These are phyloP conservation scores for Mucor plumbeus DNA, from an alignment of 371 early-diverging fungal species.

Conservation along the genomic window DNA sequence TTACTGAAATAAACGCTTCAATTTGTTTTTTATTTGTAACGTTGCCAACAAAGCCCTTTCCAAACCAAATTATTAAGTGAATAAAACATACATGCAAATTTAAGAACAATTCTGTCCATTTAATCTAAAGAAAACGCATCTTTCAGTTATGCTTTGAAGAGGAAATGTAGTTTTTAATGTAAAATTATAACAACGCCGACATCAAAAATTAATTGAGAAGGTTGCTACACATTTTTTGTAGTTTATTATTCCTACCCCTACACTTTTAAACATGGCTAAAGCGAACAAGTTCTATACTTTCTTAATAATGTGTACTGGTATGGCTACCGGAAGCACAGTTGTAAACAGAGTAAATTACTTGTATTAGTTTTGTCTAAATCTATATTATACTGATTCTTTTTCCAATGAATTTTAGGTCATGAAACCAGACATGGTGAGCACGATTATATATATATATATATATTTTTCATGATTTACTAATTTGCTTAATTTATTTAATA, in stretches of 20 bases:
- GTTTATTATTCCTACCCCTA: slow-evolving; percentile 3
- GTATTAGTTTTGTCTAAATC: not conserved
- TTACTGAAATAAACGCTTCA: too few relatives aligned
- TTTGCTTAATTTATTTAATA: not conserved
- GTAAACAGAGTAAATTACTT: slow-evolving; percentile 44
- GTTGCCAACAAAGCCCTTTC: too few relatives aligned
- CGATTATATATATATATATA: not conserved
- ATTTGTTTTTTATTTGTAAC: too few relatives aligned
- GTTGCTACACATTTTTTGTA: not conserved
- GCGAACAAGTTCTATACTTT: slow-evolving; percentile 49
- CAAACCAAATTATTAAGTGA: too few relatives aligned
- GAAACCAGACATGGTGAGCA: slow-evolving; percentile 46
- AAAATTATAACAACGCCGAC: not conserved
- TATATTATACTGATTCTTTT: not conserved
- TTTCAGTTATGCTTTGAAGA: too few relatives aligned
- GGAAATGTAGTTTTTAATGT: too few relatives aligned
- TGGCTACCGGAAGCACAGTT: slow-evolving; percentile 53
- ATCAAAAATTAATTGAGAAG: not conserved
- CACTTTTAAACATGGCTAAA: slow-evolving; percentile 36
- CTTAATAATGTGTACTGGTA: slow-evolving; percentile 44
- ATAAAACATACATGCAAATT: too few relatives aligned
- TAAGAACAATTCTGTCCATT: too few relatives aligned
- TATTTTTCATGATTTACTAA: not conserved
- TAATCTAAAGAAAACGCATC: too few relatives aligned
- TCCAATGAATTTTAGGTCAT: slow-evolving; percentile 24